Base-by-base conservation (phyloP, 2,329 filamentous ascomycete genomes). In the Botryotinia narcissicola region DNA sequence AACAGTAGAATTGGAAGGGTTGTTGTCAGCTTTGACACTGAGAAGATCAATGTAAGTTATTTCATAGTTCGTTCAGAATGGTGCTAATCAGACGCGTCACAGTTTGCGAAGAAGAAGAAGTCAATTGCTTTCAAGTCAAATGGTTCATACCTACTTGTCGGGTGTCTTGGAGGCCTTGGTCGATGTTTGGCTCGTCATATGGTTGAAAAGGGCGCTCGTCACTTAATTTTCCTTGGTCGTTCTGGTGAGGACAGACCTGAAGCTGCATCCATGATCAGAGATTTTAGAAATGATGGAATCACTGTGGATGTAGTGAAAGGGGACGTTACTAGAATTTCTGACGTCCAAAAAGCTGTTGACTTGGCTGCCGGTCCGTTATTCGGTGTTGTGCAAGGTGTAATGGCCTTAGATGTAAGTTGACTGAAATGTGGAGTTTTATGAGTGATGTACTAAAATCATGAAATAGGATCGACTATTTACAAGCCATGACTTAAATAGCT, bases 321-420 rank as follows among this genome's bases (percentile, higher is more conserved):
- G 1, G 51, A 61, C 71, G 71, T 75, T 6, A 48, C 59, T 1
- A 64, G 25, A 12, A 37, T 54, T 3, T 40, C n/a, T 0, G 69
- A 72, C 9, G 71, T 72, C 14, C 32, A 63, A 44, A 67, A 67
- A 20, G 37, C 46, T 71, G 77, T 40, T 54, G 62, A 18, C 3
- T 48, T 37, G 4, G n/a, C 80, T 83, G 42, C 77, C 83, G 1
- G 83, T 81, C 22, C 78, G 80, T 37, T 80, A 75, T 35, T 78
- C 8, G 60, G 68, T 67, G 62, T 72, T 57, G 48, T 72, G 8
- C 71, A 72, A 57, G 71, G 59, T 60, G 71, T 63, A n/a, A 72
- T 72, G 71, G 71, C 61, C 0, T 73, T 82, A 0, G 70, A 74
- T 64, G 44, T 61, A 9, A 66, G 61, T 63, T 46, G 22, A 44